Conservation (phyloP, 257 asterid genomes). For the Misopates orontium region DNA sequence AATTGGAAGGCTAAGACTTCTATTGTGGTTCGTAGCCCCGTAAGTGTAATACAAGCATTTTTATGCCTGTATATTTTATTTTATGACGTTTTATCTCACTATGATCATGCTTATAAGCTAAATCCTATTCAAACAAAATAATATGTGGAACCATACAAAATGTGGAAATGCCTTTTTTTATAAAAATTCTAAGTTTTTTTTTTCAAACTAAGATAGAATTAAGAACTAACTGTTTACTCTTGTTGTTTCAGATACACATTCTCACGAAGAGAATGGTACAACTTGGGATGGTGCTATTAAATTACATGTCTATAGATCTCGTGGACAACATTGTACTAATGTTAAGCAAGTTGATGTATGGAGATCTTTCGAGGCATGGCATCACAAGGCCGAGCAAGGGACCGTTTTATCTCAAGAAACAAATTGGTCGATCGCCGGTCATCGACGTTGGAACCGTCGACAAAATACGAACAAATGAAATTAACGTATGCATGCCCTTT, state of each 20-base stretch:
- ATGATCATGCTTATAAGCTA: neutral
- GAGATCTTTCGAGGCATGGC: slow-evolving; percentile 44
- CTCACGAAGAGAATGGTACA: slow-evolving; percentile 40
- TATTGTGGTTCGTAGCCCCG: slow-evolving; percentile 52
- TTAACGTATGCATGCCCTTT: slow-evolving; percentile 34
- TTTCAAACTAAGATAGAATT: no score
- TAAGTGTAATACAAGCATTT: slow-evolving; percentile 17
- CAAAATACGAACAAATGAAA: slow-evolving; percentile 38
- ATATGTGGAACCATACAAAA: no score
- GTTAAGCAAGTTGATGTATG: slow-evolving; percentile 23
- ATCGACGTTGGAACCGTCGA: slow-evolving; percentile 58
- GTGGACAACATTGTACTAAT: slow-evolving; percentile 36
- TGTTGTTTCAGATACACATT: slow-evolving; percentile 44
- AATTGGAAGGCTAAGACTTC: slow-evolving; percentile 48
- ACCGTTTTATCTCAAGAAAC: slow-evolving; percentile 40
- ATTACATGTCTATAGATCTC: slow-evolving; percentile 16
- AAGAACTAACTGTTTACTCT: neutral
- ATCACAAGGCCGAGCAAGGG: slow-evolving; percentile 46
- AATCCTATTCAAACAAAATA: neutral
- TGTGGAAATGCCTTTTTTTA: no score
- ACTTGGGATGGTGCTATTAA: slow-evolving; percentile 42
- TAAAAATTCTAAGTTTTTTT: no score
- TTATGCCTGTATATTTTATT: no score
- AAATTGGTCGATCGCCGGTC: slow-evolving; percentile 50
- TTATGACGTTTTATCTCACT: no score